A percentile compares a stretch with the other conserved stretches of the same genome.
Conservation (phyloP, 1,284 basidiomycete genomes). For the Boletellus deceptivus region DNA sequence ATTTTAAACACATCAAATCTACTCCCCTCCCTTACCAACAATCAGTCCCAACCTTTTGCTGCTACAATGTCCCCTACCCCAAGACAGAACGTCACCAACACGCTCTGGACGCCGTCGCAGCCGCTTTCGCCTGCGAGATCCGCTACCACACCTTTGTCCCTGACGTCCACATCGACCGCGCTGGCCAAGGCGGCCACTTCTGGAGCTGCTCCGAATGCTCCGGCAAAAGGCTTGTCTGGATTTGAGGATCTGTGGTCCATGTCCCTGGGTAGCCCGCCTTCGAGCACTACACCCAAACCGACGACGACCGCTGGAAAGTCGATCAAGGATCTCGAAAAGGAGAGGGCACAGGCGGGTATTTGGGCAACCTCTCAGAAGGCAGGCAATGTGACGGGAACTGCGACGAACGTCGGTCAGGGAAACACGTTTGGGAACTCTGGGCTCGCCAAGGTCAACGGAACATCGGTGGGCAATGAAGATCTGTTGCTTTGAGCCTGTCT, state of each 20-base stretch:
- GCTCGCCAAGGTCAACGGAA: slow-evolving; percentile 18
- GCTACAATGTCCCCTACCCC: slow-evolving; percentile 18
- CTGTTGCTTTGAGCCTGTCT: slow-evolving; percentile 44
- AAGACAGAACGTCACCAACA: slow-evolving; percentile 16
- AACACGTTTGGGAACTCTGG: slow-evolving; percentile 50
- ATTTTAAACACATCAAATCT: slow-evolving; percentile 9
- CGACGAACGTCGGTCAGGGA: slow-evolving; percentile 30
- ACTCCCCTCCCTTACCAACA: slow-evolving; percentile 18
- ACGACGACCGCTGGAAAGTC: slow-evolving; percentile 55
- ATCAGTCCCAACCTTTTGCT: slow-evolving; percentile 19
- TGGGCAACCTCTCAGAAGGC: slow-evolving; percentile 58
- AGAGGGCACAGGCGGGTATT: slow-evolving; percentile 75
- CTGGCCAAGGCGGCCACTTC: slow-evolving; percentile 23
- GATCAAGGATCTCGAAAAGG: slow-evolving; percentile 84
- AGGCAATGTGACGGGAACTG: slow-evolving; percentile 8
- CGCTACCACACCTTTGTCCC: slow-evolving; percentile 9
- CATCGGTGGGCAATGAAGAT: slow-evolving; percentile 42
- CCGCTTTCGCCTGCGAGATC: slow-evolving; percentile 25
- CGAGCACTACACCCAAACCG: slow-evolving; percentile 24
- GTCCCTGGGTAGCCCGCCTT: slow-evolving; percentile 59
- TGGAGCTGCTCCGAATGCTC: slow-evolving; percentile 22
- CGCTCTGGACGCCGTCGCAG: slow-evolving; percentile 23
- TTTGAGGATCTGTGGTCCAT: slow-evolving; percentile 94
- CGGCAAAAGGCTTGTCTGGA: slow-evolving; percentile 39
- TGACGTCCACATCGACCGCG: slow-evolving; percentile 3